These are phyloP conservation scores for Cyclostephanos tholiformis DNA, from an alignment of 108 stramenopile genomes.

Conservation along the genomic window DNA sequence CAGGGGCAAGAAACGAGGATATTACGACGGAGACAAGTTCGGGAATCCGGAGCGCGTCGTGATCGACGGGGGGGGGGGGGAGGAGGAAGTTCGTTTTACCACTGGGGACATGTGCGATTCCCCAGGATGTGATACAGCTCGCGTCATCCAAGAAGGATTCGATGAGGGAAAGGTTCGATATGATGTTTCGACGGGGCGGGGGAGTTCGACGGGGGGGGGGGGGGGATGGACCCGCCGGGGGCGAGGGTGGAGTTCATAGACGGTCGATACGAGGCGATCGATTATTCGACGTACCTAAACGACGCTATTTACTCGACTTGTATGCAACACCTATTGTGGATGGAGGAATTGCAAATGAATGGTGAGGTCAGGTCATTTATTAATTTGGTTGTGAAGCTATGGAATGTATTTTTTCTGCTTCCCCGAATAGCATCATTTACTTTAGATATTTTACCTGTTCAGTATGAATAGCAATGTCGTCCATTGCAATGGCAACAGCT, in stretches of 20 bases:
- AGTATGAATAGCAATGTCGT: too few relatives aligned
- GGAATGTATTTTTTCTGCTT: background rate
- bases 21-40: conserved; percentile 20
- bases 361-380: conserved; percentile 17
- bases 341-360: conserved; percentile 53
- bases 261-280: background rate
- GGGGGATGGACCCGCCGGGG: background rate
- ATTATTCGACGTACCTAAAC: conserved; percentile 20
- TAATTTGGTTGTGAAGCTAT: background rate
- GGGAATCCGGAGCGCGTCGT: conserved; percentile 21
- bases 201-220: background rate
- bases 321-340: conserved; percentile 53
- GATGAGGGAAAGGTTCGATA: conserved; percentile 11
- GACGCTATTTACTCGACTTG: conserved; percentile 46
- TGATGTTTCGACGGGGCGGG: background rate
- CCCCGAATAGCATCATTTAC: too few relatives aligned
- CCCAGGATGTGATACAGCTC: conserved; percentile 4
- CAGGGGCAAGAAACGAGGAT: conserved; percentile 1
- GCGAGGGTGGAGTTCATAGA: background rate
- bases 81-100: conserved; percentile 1
- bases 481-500: conserved; percentile 29
- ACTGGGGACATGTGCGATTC: conserved; percentile 10
- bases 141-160: background rate
- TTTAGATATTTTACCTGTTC: too few relatives aligned
- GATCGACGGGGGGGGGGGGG: background rate